phyloP scores from a whole-genome alignment of 345 rosid genomes.

The Salix caprea region DNA sequence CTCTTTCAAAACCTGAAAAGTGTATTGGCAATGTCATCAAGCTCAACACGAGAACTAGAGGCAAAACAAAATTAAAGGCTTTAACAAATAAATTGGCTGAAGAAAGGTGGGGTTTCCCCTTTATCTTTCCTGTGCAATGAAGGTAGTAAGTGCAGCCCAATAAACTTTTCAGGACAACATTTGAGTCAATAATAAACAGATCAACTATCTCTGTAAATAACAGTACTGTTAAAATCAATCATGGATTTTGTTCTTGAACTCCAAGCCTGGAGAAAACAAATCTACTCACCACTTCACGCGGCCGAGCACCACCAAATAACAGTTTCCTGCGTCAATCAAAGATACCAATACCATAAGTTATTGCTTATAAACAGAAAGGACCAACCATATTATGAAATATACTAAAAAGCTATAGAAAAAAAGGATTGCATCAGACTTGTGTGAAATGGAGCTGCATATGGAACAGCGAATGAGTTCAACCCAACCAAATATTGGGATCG shows the following conservation, averaged over 20 bases:
- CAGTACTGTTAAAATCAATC: neutral
- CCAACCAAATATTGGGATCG: neutral
- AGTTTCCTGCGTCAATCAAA: conserved; percentile 52
- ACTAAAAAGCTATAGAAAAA: neutral
- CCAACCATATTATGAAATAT: neutral
- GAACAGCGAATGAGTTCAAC: neutral
- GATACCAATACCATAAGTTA: conserved; percentile 5
- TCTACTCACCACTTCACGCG: conserved; percentile 69
- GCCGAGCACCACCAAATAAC: conserved; percentile 82
- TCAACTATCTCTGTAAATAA: neutral
- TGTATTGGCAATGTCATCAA: conserved; percentile 1
- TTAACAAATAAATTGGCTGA: neutral
- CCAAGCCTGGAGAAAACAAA: conserved; percentile 15
- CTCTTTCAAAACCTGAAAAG: conserved; percentile 62
- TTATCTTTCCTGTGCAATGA: neutral
- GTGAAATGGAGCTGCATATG: neutral
- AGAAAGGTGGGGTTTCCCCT: neutral
- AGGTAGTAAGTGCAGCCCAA: neutral
- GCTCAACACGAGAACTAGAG: neutral
- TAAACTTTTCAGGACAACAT: too few relatives aligned
- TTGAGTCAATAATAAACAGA: neutral
- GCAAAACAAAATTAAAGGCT: neutral
- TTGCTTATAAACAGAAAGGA: neutral
- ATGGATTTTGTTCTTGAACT: neutral
- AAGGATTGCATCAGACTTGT: neutral